phyloP scores from a whole-genome alignment of 2,329 filamentous ascomycete species.

The Plectosphaerella cucumerina region DNA sequence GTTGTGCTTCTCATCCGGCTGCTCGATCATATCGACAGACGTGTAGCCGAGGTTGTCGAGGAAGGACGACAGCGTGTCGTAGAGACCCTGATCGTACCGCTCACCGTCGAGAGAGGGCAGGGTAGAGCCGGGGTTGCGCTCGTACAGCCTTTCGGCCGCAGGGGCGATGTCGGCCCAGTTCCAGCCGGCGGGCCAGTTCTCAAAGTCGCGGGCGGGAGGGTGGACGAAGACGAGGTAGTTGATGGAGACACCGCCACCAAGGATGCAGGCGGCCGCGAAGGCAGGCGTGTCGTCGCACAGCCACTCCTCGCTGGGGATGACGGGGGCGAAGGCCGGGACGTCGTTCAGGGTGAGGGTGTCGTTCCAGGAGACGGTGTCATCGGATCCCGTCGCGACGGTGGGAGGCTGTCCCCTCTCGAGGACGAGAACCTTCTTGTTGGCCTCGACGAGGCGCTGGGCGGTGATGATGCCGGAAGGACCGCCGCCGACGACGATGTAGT shows the following conservation, averaged over 20 bases:
- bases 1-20: constrained; percentile 12
- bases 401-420: constrained; percentile 10
- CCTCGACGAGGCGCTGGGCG: constrained; percentile 10
- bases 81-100: constrained; percentile 13
- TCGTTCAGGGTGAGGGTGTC: constrained; percentile 16
- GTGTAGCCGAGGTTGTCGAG: constrained; percentile 12
- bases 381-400: constrained; percentile 11
- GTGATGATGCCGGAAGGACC: constrained; percentile 12
- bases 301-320: constrained; percentile 7
- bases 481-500: constrained; percentile 13
- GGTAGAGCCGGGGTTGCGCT: constrained; percentile 12
- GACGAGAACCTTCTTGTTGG: constrained; percentile 13
- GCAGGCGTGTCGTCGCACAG: constrained; percentile 21
- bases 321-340: constrained; percentile 14
- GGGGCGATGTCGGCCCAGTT: constrained; percentile 12
- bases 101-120: constrained; percentile 11
- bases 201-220: constrained; percentile 7
- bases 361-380: constrained; percentile 20
- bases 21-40: constrained; percentile 9
- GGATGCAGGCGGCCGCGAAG: constrained; percentile 22
- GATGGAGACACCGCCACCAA: constrained; percentile 24
- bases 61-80: constrained; percentile 11
- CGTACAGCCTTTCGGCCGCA: constrained; percentile 13
- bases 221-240: constrained; percentile 21
- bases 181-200: constrained; percentile 13